These are phyloP conservation scores for Cantharellus anzutake DNA, from an alignment of 768 basidiomycete genomes.

Conservation along the genomic window DNA sequence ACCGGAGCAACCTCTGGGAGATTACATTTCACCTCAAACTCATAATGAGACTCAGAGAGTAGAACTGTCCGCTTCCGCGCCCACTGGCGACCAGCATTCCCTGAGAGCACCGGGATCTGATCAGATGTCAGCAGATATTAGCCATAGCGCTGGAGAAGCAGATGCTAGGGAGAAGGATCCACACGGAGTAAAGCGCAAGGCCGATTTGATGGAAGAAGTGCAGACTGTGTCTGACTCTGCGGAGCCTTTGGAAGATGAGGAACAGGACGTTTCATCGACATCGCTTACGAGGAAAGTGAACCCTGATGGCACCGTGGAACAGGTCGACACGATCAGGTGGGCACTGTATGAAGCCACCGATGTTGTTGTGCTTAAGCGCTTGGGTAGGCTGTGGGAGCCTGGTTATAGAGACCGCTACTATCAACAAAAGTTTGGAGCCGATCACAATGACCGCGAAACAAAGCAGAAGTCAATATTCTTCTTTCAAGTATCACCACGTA, in stretches of 20 bases:
- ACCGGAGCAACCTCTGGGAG: slow-evolving; percentile 6
- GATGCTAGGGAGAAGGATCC: slow-evolving; percentile 9
- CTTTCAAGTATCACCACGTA: slow-evolving; percentile 27
- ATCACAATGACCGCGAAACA: slow-evolving; percentile 37
- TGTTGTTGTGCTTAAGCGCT: slow-evolving; percentile 7
- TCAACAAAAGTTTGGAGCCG: slow-evolving; percentile 72
- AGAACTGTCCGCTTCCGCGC: background rate
- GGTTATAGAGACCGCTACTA: slow-evolving; percentile 96
- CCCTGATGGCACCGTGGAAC: slow-evolving; percentile 83
- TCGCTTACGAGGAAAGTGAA: slow-evolving; percentile 55
- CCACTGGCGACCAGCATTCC: background rate
- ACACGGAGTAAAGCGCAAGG: slow-evolving; percentile 28
- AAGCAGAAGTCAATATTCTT: slow-evolving; percentile 39
- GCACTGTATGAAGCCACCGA: slow-evolving; percentile 13
- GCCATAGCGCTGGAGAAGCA: slow-evolving; percentile 12
- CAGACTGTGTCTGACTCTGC: slow-evolving; percentile 11
- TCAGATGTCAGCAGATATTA: slow-evolving; percentile 7
- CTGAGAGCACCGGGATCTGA: background rate
- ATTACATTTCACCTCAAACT: background rate
- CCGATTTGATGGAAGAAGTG: slow-evolving; percentile 19
- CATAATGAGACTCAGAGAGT: background rate
- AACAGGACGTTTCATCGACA: slow-evolving; percentile 15
- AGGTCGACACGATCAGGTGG: slow-evolving; percentile 83
- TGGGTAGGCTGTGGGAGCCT: slow-evolving; percentile 72
- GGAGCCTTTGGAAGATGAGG: slow-evolving; percentile 22